These are phyloP conservation scores for Ascodesmis nigricans DNA, from an alignment of 495 filamentous ascomycete species.

Conservation along the genomic window DNA sequence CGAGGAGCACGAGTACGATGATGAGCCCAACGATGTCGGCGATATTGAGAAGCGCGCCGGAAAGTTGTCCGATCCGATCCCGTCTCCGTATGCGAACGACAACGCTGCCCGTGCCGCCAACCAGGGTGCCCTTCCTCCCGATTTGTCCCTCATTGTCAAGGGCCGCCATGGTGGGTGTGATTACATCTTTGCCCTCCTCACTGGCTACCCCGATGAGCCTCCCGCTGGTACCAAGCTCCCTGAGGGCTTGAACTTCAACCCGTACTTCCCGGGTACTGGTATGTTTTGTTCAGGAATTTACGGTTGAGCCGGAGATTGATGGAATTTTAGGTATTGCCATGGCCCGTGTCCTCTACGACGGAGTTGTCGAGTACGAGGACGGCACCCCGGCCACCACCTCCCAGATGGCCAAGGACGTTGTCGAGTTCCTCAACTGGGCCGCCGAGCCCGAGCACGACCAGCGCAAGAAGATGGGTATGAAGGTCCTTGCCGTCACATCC, in stretches of 20 bases:
- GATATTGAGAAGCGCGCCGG: conserved; percentile 95
- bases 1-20: conserved; percentile 96
- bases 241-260: conserved; percentile 95
- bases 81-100: conserved; percentile 89
- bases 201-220: conserved; percentile 94
- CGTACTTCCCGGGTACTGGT: conserved; percentile 96
- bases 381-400: conserved; percentile 80
- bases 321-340: conserved; percentile 62
- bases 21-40: conserved; percentile 92
- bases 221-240: conserved; percentile 64
- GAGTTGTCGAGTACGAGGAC: conserved; percentile 96
- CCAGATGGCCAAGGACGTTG: conserved; percentile 99
- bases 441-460: conserved; percentile 98
- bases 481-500: conserved; percentile 57
- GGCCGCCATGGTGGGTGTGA: conserved; percentile 92
- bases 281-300: conserved; percentile 2
- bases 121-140: conserved; percentile 89
- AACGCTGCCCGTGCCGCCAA: conserved; percentile 96
- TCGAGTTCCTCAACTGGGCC: conserved; percentile 96
- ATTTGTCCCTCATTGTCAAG: conserved; percentile 96
- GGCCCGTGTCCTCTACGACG: conserved; percentile 94
- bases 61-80: conserved; percentile 95
- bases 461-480: conserved; percentile 98
- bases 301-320: neutral
- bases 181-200: conserved; percentile 92